Conservation (phyloP, 2,329 filamentous ascomycete species). For the Mycogone perniciosa region DNA sequence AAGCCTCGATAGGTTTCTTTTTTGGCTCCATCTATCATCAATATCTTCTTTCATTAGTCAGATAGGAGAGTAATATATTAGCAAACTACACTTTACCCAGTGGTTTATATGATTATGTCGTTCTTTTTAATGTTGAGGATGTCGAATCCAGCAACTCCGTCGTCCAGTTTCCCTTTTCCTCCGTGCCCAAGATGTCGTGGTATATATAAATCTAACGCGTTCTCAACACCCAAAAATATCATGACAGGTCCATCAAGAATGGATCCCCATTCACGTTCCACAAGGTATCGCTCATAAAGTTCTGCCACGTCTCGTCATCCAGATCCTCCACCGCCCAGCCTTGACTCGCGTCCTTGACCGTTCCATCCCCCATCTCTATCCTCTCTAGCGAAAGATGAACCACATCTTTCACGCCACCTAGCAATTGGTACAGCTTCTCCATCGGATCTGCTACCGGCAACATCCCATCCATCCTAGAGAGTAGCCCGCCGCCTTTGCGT, state of each 20-base stretch:
- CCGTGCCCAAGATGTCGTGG: too few species aligned
- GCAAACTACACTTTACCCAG: too few species aligned
- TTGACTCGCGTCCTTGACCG: conserved; percentile 17
- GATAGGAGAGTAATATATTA: too few species aligned
- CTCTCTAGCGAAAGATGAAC: conserved; percentile 22
- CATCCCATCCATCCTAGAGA: conserved; percentile 11
- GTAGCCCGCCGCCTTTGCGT: conserved; percentile 23
- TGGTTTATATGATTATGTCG: too few species aligned
- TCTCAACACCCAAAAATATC: neutral
- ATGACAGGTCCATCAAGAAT: conserved; percentile 16
- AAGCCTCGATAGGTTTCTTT: neutral
- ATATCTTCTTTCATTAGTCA: neutral
- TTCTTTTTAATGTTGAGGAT: too few species aligned
- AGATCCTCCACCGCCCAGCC: conserved; percentile 17
- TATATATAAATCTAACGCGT: neutral
- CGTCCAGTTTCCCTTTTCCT: too few species aligned
- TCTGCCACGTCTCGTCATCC: conserved; percentile 22
- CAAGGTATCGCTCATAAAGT: conserved; percentile 19
- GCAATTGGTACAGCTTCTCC: conserved; percentile 26
- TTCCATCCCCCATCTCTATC: conserved; percentile 17
- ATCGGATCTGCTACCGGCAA: conserved; percentile 25
- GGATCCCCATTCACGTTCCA: conserved; percentile 25
- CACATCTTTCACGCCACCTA: conserved; percentile 25
- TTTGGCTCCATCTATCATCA: neutral
- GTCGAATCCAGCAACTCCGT: too few species aligned